A percentile compares a stretch with the other conserved stretches of the same genome.
Conservation (phyloP, 306 rosid genomes). For the Carpinus viminea region DNA sequence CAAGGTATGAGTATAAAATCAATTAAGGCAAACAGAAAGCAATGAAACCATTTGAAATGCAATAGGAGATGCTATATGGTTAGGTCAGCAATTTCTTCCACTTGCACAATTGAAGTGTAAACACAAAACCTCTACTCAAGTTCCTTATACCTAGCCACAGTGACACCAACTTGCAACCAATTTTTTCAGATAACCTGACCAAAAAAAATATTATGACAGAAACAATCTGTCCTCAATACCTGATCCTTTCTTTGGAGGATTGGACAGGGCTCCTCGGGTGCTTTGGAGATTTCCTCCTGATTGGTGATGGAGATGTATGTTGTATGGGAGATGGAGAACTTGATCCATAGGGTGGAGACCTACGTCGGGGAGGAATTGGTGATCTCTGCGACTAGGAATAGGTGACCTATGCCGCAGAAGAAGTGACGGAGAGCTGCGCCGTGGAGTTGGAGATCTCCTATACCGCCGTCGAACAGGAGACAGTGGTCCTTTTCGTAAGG, state of each 20-base stretch:
- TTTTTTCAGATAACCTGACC: neutral
- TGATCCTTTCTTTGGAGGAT: constrained; percentile 52
- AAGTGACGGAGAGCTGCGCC: constrained; percentile 48
- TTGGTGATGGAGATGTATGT: constrained; percentile 47
- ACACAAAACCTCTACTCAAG: neutral
- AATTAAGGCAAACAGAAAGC: neutral
- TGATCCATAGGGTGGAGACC: constrained; percentile 52
- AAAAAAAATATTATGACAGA: neutral
- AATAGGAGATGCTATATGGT: neutral
- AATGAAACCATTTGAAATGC: neutral
- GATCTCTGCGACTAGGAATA: constrained; percentile 37
- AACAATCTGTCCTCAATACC: constrained; percentile 38
- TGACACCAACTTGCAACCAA: neutral
- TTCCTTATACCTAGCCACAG: neutral
- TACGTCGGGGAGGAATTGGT: constrained; percentile 31
- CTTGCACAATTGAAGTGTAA: neutral
- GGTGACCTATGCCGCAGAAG: constrained; percentile 44
- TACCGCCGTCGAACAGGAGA: constrained; percentile 39
- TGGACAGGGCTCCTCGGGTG: constrained; percentile 41
- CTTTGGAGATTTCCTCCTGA: constrained; percentile 39
- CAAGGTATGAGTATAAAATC: neutral
- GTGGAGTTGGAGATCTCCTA: constrained; percentile 51
- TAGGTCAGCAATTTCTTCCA: neutral
- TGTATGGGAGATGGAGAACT: constrained; percentile 55
- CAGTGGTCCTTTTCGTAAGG: neutral